phyloP scores from a whole-genome alignment of 345 rosid genomes.

The Eucalyptus grandis region DNA sequence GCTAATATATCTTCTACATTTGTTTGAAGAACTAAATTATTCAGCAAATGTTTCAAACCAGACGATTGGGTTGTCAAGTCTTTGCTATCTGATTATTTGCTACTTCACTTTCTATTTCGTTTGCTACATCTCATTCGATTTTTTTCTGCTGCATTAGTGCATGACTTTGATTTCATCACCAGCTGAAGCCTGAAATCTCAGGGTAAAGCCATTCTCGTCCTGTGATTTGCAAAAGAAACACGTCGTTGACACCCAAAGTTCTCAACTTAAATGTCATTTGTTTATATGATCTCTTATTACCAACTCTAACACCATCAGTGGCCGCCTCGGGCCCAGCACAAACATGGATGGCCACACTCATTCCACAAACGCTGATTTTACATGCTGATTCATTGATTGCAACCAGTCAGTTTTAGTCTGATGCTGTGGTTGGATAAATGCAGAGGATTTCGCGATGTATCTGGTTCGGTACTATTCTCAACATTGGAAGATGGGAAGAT shows the following conservation, averaged over 20 bases:
- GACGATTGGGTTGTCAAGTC: neutral
- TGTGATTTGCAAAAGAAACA: neutral
- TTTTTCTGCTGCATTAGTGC: neutral
- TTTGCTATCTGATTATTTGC: neutral
- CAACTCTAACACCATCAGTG: neutral
- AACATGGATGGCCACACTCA: neutral
- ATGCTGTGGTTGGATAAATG: neutral
- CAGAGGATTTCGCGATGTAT: neutral
- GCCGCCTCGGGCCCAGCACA: neutral
- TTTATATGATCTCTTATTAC: neutral
- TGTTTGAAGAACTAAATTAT: neutral
- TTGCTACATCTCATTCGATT: neutral
- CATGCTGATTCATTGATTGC: neutral
- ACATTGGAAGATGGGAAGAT: constrained; percentile 42
- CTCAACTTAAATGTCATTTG: neutral
- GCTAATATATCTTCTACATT: neutral
- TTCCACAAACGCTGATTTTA: neutral
- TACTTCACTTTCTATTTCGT: neutral
- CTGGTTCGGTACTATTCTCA: constrained; percentile 25
- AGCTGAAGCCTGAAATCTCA: neutral
- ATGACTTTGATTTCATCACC: neutral
- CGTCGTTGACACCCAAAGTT: neutral
- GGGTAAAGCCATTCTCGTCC: neutral
- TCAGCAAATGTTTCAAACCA: neutral
- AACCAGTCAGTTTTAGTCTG: neutral